Conservation (phyloP, 192 early-diverging fungal species). For the Chytriomyces sp. region DNA sequence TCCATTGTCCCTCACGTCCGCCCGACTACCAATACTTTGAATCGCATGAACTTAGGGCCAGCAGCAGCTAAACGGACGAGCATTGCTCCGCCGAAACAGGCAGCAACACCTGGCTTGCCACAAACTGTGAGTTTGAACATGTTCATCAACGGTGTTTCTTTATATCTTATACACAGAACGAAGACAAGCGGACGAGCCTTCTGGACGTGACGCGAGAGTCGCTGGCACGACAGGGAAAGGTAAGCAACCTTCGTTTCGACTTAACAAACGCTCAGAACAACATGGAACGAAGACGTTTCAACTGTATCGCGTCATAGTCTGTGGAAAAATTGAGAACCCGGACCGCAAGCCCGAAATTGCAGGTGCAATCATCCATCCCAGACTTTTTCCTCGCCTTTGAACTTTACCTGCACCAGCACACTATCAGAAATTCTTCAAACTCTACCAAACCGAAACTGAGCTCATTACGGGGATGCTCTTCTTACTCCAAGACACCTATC, state of each 20-base stretch:
- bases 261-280: not conserved
- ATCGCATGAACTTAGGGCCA: not conserved
- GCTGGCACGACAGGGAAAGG: conserved; percentile 41
- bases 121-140: not conserved
- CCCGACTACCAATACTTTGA: not conserved
- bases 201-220: conserved; percentile 46
- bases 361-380: conserved; percentile 1
- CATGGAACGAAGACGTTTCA: conserved; percentile 21
- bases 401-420: conserved; percentile 29
- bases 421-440: conserved; percentile 56
- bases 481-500: conserved; percentile 33
- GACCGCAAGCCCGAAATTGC: conserved; percentile 21
- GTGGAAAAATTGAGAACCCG: conserved; percentile 38
- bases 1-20: not conserved
- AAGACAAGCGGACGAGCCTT: conserved; percentile 41
- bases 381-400: not conserved
- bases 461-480: conserved; percentile 56
- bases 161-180: not conserved
- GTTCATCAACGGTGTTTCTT: too few relatives aligned
- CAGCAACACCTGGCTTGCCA: not conserved
- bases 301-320: conserved; percentile 42
- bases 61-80: not conserved
- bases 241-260: not conserved
- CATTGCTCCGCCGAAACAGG: not conserved
- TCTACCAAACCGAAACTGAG: conserved; percentile 51